Evolutionary conservation across 2,329 filamentous ascomycete genomes (phyloP), one percentile per base, ranked within the genome.

Genomic region (Penicillium hesseltinei): DNA sequence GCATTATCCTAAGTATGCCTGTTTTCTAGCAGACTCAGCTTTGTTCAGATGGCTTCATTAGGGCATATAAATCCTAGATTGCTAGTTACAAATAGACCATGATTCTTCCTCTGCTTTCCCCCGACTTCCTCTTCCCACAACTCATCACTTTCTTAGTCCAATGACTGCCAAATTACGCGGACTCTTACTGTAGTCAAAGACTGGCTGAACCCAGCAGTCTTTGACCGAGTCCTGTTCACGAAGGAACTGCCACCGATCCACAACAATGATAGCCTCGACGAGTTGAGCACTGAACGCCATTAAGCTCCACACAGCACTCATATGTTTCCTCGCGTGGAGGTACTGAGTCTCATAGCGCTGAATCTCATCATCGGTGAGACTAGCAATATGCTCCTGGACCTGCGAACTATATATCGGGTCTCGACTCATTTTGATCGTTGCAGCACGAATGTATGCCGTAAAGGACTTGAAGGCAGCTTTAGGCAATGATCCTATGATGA

Each of bases 281-380:
- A 96, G 88, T n/a, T 86, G 86, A 3, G 93, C 92, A 73, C 91
- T 95, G 69, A 96, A 97, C 0, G 93, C 92, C 93, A 99, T 99
- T 67, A 99, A 74, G 65, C 86, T 91, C 94, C 94, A 99, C 58
- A 95, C 85, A 10, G 94, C 83, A 69, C 89, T 91, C 43, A 99
- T 77, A 69, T 97, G 88, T 66, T 91, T 89, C 77, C 89, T 91
- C 55, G 88, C 81, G 38, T 81, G 80, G 29, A 73, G 72, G 73
- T 88, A 97, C 44, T 75, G 71, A 15, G 71, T 69, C 68, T 90
- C 88, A 71, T 97, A 99, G 17, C 66, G 73, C 7, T 82, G 79
- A 46, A 97, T 88, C 61, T 92, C 88, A 40, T 88, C 87, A 65
- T 95, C 90, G 0, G 85, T 89, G 59, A 97, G 80, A 19, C 75